A percentile compares a stretch with the other conserved stretches of the same genome.
phyloP scores from a whole-genome alignment of 2,329 filamentous ascomycete species.

The Onygena corvina region DNA sequence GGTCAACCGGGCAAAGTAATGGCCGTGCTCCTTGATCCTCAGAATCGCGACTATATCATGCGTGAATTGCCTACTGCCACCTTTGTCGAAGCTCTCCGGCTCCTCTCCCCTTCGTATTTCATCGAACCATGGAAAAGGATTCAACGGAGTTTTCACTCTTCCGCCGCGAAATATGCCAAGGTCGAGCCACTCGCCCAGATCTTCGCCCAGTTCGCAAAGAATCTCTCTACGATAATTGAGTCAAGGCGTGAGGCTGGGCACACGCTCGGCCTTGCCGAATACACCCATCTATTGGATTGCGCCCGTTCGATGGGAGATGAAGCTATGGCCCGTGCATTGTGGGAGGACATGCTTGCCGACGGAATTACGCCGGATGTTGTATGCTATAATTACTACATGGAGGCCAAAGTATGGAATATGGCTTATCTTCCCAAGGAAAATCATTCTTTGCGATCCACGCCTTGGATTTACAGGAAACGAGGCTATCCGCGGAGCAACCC shows the following conservation, averaged over 20 bases:
- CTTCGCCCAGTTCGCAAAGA: constrained; percentile 30
- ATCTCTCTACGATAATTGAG: constrained; percentile 29
- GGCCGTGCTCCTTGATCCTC: constrained; percentile 25
- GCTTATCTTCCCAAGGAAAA: constrained; percentile 30
- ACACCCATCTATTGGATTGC: constrained; percentile 42
- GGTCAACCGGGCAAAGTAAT: constrained; percentile 33
- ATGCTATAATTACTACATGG: constrained; percentile 47
- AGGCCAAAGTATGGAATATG: constrained; percentile 38
- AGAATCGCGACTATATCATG: constrained; percentile 22
- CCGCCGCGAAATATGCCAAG: constrained; percentile 34
- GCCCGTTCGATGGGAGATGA: constrained; percentile 39
- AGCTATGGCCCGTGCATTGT: constrained; percentile 35
- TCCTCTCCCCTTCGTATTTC: constrained; percentile 48
- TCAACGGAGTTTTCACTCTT: constrained; percentile 40
- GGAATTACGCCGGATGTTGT: constrained; percentile 34
- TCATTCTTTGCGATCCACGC: constrained; percentile 29
- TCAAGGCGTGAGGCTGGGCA: constrained; percentile 29
- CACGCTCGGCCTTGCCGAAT: constrained; percentile 37
- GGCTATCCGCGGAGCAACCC: constrained; percentile 1
- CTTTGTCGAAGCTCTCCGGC: constrained; percentile 52
- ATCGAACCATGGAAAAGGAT: constrained; percentile 37
- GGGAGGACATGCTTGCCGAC: constrained; percentile 34
- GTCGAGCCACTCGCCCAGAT: constrained; percentile 28
- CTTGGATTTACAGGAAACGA: constrained; percentile 24
- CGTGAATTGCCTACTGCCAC: constrained; percentile 39